Base-by-base conservation (phyloP, 768 basidiomycete species). In the Tubosaeta sp. region DNA sequence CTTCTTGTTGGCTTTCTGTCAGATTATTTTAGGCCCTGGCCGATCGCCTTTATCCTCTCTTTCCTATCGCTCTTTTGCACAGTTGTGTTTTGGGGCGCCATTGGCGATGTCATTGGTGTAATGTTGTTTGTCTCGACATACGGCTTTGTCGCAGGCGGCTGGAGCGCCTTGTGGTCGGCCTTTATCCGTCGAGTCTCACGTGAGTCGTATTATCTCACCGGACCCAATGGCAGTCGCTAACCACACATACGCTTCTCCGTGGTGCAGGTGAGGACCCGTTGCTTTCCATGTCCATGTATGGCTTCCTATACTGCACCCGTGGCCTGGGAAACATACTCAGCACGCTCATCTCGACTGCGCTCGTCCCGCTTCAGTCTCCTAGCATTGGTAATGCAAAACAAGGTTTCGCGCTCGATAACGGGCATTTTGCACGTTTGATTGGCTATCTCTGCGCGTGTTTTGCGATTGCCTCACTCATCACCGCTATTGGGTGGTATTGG, bases 101-200 rank as follows among this genome's bases (percentile, higher is more conserved):
- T 50, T 4, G 49, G 49, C 5, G 34, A 27, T 19, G 42, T 44
- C 7, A 3, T 25, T 18, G 40, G 48, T 8, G 41, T 49, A 18
- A 49, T 35, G 48, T 14, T 44, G 25, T 46, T 36, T 16, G 12
- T 22, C 10, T 22, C 36, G 25, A 46, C 45, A 5, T 41, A 18
- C 18, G 48, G 39, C 40, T 49, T 49, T 8, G 31, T 43, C 3
- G 31, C 48, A 4, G 41, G 41, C 5, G 40, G 48, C n/a, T 49
- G 40, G 48, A 43, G 48, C 13, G 43, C 41, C 10, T 21, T 44
- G 25, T 49, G 42, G 49, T 10, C 49, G 12, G 42, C 49, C 18
- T 50, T 50, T 27, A 18, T 50, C 5, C 34, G 41, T 21, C 34
- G 13, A 21, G 35, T 49, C 14, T 42, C 41, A 2, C 22, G 31